Evolutionary conservation across 164 flowering plant species (phyloP), one percentile per base, ranked within the genome.

Genomic region (Aristolochia contorta): DNA sequence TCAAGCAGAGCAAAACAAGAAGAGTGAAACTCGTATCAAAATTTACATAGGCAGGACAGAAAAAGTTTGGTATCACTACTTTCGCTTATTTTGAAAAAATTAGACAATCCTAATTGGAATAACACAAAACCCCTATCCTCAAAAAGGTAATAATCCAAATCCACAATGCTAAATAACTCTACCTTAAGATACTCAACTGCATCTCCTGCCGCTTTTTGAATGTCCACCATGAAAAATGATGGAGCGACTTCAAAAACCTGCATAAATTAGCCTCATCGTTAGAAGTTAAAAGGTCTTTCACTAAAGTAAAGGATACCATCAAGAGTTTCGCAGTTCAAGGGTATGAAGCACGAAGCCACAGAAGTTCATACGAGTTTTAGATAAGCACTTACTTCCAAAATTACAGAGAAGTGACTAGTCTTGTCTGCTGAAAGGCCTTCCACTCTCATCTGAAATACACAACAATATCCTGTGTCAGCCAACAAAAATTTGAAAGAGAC

Each of bases 211-310:
- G 79, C 92, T 73, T 79, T 87, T 64, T 93, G 91, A 70, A 90
- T 72, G 56, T 93, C 99, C 64, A 90, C 99, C 97, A 93, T 88
- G 54, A 77, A 67, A 72, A 84, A 85, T 52, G 89, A 68, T 0
- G 99, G 96, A 47, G 99, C 89, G 59, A 93, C 88, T 77, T 90
- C 84, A 71, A 86, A 90, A 41, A 90, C 73, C 97, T 91, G 74
- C 45, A 62, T 24, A 5, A 6, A 57, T 21, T 48, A 32, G 56
- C 48, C 33, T n/a, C 22, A 33, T n/a, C 0, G 43, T 37, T 37
- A 21, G 48, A 23, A 14, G 46, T n/a, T 41, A 50, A 52, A 47
- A 33, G 53, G 19, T 49, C 22, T 18, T 20, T 18, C 12, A 37
- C 12, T 8, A 37, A 37, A 7, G 3, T 6, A 7, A 37, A 37